Base-by-base conservation (phyloP, 306 rosid genomes). In the peach (Prunus persica) region DNA sequence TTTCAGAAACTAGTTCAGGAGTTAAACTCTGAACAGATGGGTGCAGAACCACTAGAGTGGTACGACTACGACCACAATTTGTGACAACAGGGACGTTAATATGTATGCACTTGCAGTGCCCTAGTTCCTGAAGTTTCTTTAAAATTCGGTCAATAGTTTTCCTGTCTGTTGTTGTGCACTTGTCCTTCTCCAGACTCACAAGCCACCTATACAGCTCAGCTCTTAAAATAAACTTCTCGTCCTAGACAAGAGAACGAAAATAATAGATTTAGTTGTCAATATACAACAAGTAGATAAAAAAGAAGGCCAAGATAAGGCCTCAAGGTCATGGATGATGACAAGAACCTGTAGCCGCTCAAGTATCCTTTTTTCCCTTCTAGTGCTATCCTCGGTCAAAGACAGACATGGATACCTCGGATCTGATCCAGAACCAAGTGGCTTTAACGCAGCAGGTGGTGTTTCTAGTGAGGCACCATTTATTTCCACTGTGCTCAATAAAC, bases 341-440 rank as follows among this genome's bases (percentile, higher is more conserved):
- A 57, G 69, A 67, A 95, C 99, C 99, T 89, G 86, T 58, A 92
- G 79, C 66, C 87, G 87, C 82, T 92, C 91, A 63, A 95, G 89
- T 84, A 90, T 89, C 82, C 73, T 88, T 82, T 87, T 90, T 80
- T 93, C 96, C 86, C 97, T 90, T 85, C 87, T 78, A 63, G 82
- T 67, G 71, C 80, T 75, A 67, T 88, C 90, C 73, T 72, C 74
- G 2, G 90, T 84, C 67, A 85, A 84, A 75, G 89, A 71, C 65
- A 81, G 56, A 80, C 83, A 81, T 52, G 87, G 85, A 84, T 76
- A 74, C 84, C 87, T 84, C 75, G 78, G 86, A 80, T 56, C 45
- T 66, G 91, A 79, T 76, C 80, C 85, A 72, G 85, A 63, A 75
- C 50, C 65, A 52, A 66, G 72, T 65, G 86, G 64, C 68, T 81